Evolutionary conservation across 495 filamentous ascomycete genomes (phyloP), one percentile per base, ranked within the genome.

Genomic region (Podospora sp.): DNA sequence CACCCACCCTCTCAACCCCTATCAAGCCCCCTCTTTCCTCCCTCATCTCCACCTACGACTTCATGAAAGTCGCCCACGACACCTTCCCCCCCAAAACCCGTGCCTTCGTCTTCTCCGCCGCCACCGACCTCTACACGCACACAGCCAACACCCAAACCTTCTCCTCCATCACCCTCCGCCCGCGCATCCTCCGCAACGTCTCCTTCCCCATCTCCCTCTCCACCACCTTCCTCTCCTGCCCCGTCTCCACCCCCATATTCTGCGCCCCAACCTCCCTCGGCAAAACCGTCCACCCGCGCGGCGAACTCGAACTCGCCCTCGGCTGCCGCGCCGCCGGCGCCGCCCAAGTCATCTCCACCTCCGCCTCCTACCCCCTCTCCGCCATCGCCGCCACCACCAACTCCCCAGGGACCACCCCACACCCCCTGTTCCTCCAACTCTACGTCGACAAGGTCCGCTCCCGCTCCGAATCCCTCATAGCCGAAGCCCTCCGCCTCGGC

Each of bases 51-150:
- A 80, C 86, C 35, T 82, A 92, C 67, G 93, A 96, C 74, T 94
- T 96, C 76, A 85, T 88, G 69, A 33, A 74, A 16, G 87, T 88
- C 2, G 91, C 92, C 2, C 80, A 83, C 29, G 6, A 80, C 80
- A 22, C 88, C 84, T 18, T 90, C 40, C 85, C 82, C 27, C 80
- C 83, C 22, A 96, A 96, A 74, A 86, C 92, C 12, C 92, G 90
- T 87, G 93, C 92, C 0, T 97, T 94, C 78, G 89, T 91, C 71
- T 90, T 90, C 36, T 91, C 89, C 46, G 92, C 91, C 14, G 91
- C 93, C 7, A 94, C 90, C 0, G 92, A 96, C 76, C 78, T 89
- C 0, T 75, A 91, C 64, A 92, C 92, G 0, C 85, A 87, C 21
- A 71, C 69, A 62, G 70, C 71, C 6, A 87, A 87, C 68, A 75